Conservation (phyloP, 2,329 filamentous ascomycete species). For the Hymenoscyphus scutula region DNA sequence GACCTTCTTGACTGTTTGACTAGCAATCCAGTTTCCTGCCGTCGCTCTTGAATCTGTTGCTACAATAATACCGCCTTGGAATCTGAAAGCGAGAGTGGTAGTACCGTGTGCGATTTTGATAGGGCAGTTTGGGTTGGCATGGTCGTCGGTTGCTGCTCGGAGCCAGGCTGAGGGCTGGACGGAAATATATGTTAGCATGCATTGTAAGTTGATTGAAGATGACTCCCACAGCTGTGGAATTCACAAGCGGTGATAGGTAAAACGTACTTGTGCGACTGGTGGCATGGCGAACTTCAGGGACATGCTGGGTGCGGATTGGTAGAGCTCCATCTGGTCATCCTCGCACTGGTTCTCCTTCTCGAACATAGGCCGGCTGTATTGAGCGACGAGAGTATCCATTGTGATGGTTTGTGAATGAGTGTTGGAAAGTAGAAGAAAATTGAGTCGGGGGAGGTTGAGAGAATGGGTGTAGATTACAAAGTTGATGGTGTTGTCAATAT, state of each 20-base stretch:
- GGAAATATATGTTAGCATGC: slow-evolving; percentile 20
- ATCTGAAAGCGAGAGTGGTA: slow-evolving; percentile 95
- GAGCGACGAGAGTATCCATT: slow-evolving; percentile 93
- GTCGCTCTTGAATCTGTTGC: slow-evolving; percentile 97
- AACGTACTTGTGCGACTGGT: slow-evolving; percentile 76
- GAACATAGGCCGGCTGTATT: slow-evolving; percentile 79
- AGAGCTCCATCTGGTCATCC: slow-evolving; percentile 72
- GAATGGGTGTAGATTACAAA: slow-evolving; percentile 5
- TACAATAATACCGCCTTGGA: slow-evolving; percentile 97
- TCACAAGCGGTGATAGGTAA: slow-evolving; percentile 38
- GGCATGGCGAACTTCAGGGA: slow-evolving; percentile 95
- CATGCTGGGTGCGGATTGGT: slow-evolving; percentile 69
- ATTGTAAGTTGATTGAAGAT: neutral
- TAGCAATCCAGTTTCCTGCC: slow-evolving; percentile 98
- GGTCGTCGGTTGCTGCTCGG: slow-evolving; percentile 94
- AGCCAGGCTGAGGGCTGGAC: slow-evolving; percentile 85
- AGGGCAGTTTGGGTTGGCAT: slow-evolving; percentile 91
- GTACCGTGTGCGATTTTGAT: slow-evolving; percentile 99
- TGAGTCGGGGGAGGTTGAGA: slow-evolving; percentile 16
- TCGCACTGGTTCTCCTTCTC: slow-evolving; percentile 68
- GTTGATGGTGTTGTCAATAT: slow-evolving; percentile 28
- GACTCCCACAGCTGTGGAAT: slow-evolving; percentile 16
- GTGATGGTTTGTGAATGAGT: slow-evolving; percentile 25
- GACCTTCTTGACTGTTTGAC: slow-evolving; percentile 99
- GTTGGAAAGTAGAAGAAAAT: slow-evolving; percentile 15